A percentile compares a stretch with the other conserved stretches of the same genome.
Evolutionary conservation across 192 early-diverging fungal species (phyloP).

Genomic region (Coemansia sp.): DNA sequence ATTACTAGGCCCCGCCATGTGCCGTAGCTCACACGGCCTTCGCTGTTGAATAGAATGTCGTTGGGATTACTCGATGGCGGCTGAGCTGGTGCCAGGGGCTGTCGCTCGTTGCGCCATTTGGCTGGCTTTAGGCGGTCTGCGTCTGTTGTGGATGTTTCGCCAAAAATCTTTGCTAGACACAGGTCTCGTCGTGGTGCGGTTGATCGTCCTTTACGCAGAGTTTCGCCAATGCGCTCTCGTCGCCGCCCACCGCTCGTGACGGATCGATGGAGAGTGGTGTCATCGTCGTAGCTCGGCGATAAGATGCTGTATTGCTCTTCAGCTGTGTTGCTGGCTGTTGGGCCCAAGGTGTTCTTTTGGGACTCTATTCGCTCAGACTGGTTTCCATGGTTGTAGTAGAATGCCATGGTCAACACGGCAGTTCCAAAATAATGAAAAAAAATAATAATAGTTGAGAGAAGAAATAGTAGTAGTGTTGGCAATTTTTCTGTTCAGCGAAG

Average conservation of each 20-base stretch:
- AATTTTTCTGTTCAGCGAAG: background rate
- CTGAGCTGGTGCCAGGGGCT: background rate
- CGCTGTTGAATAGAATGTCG: conserved; percentile 39
- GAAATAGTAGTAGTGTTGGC: background rate
- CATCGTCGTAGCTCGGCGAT: background rate
- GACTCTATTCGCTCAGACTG: conserved; percentile 16
- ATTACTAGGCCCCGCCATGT: conserved; percentile 41
- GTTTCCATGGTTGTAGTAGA: conserved; percentile 46
- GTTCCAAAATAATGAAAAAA: background rate
- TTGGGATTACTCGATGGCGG: background rate
- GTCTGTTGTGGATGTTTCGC: conserved; percentile 9
- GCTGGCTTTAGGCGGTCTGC: background rate
- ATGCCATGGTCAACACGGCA: conserved; percentile 33
- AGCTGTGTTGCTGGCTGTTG: background rate
- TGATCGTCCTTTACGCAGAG: conserved; percentile 14
- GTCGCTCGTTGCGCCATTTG: background rate
- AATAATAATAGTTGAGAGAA: background rate
- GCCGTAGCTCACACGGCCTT: conserved; percentile 52
- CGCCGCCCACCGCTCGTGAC: background rate
- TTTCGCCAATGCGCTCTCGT: conserved; percentile 24
- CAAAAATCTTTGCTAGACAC: conserved; percentile 32
- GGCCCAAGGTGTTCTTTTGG: background rate
- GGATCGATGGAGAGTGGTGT: background rate
- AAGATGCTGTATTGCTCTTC: background rate
- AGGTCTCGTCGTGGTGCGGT: conserved; percentile 19